Evolutionary conservation across 345 rosid species (phyloP), one percentile per base, ranked within the genome.

Genomic region (Punica granatum): DNA sequence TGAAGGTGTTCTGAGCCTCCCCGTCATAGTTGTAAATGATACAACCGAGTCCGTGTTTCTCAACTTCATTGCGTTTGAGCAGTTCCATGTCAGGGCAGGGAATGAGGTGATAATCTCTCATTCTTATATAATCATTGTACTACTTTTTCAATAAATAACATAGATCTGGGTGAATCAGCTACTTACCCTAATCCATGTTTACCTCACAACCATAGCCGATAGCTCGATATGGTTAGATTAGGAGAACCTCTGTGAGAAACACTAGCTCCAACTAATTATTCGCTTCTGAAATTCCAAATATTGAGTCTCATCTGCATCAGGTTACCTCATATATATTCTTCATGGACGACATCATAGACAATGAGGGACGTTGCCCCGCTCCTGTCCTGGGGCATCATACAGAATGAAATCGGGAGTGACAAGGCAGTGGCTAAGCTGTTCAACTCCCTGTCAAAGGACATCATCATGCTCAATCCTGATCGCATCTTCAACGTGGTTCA

Each of bases 311-410:
- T 37, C 11, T 5, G 13, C 32, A 2, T 26, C 34, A 56, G 61
- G 34, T 56, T 16, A 69, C 85, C 3, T 75, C 80, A 28, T 78
- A 73, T 31, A 65, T 85, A 23, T 70, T 72, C 70, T 80, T 79
- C 72, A 82, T 85, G 89, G 81, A 80, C 66, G 79, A 48, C 37
- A 69, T 82, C 64, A 79, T 85, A 4, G 81, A 77, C 68, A 78
- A 2, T 3, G 79, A 71, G 56, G 53, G 89, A 85, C 30, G 84
- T 85, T 0, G 80, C 78, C 5, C 67, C 83, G 32, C 68, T 85
- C 25, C 72, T 77, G 66, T 72, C 76, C 0, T 63, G 10, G 25
- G 82, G 90, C 66, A 79, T 85, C 60, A 74, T 85, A 37, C 77
- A 74, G 67, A 82, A 76, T 32, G 84, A 77, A 0, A 31, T 79